Base-by-base conservation (phyloP, 257 asterid species). In the Solanum clarkiae region DNA sequence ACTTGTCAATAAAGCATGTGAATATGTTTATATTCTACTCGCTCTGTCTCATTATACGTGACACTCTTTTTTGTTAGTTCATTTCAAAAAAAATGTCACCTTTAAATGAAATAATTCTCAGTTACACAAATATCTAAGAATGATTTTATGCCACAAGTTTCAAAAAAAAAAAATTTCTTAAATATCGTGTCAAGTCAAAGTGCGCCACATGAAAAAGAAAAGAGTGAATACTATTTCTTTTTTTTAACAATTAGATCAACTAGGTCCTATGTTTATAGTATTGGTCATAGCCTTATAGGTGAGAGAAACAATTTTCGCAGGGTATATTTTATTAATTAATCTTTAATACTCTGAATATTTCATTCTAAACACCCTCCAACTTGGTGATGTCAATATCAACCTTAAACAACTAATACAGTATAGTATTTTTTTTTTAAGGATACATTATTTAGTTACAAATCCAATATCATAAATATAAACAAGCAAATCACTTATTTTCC, bases 171-270 rank as follows among this genome's bases (percentile, higher is more conserved):
- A 29, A 29, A 29, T 2, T 29, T 32, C 0, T 32, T 32, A 32
- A 32, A 32, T 3, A 32, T 32, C 0, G 36, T 32, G 4, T 32
- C 36, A 32, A 32, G 4, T 32, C 36, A 32, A 3, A 32, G 4
- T 32, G 0, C 3, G 36, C 4, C 36, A 32, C 3, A 29, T 0
- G 2, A 2, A 29, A 29, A 1, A 29, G 2, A 1, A 1, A 1
- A 4, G 4, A 32, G 4, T 32, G 36, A 32, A 32, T 32, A 32
- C 36, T 2, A 32, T 32, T 32, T 32, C 3, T 32, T 32, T 32
- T 3, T 3, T 32, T 32, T n/a, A n/a, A 2, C 36, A 32, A 32
- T 32, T 32, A 32, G 36, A 32, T 32, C 36, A 32, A 32, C 36
- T 32, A 32, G 36, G 36, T 32, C 36, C 36, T 32, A 32, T 32